These are phyloP conservation scores for Dendrobium nobile DNA, from an alignment of 106 monocot species.

Conservation along the genomic window DNA sequence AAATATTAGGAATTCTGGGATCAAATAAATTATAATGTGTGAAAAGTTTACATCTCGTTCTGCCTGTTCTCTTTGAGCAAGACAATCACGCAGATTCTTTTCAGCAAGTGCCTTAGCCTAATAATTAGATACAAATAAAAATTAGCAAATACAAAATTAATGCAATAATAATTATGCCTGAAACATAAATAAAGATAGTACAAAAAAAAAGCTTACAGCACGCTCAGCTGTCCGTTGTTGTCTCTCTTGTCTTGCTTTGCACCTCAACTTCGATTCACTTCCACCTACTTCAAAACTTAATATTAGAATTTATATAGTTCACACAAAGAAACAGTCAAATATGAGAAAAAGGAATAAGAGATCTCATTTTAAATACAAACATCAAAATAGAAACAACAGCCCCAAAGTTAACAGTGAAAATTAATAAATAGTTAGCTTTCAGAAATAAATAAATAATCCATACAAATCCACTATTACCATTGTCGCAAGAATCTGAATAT, in stretches of 20 bases:
- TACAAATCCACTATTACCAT: slow-evolving; percentile 28
- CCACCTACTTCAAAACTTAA: slow-evolving; percentile 26
- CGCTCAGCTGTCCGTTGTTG: slow-evolving; percentile 72
- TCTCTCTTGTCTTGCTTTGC: slow-evolving; percentile 72
- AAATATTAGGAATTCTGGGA: not conserved
- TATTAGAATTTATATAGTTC: slow-evolving; percentile 1
- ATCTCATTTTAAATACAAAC: not conserved
- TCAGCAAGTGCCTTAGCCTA: slow-evolving; percentile 85
- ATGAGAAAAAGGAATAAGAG: not conserved
- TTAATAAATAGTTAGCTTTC: not conserved
- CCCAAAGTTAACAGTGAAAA: not conserved
- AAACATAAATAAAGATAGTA: not conserved
- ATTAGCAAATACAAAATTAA: not conserved
- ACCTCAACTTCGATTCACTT: slow-evolving; percentile 56
- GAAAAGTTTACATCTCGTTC: slow-evolving; percentile 65
- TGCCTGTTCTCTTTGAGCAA: slow-evolving; percentile 77
- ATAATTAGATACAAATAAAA: not conserved
- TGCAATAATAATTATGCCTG: not conserved
- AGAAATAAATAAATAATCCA: not conserved
- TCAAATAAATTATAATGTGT: not conserved
- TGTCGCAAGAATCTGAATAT: slow-evolving; percentile 25
- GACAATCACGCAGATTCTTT: slow-evolving; percentile 73
- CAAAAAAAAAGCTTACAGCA: slow-evolving; percentile 36
- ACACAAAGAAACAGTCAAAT: not conserved
- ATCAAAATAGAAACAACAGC: no score